These are phyloP conservation scores for Diaporthe amygdali DNA, from an alignment of 2,329 filamentous ascomycete species.

Conservation along the genomic window DNA sequence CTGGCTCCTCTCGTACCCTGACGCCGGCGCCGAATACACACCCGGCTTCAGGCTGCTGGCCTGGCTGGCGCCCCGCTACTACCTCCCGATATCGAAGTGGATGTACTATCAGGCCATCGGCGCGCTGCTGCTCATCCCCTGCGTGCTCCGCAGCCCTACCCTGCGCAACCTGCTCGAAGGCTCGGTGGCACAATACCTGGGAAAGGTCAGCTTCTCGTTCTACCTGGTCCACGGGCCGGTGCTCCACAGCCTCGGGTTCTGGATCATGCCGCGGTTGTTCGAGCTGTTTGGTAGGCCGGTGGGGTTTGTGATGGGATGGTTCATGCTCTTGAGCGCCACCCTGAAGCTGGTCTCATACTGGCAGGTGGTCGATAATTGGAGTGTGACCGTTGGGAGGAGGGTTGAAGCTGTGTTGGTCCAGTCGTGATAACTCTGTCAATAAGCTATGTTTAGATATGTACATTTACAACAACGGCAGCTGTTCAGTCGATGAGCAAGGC, in stretches of 20 bases:
- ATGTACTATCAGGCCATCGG: constrained; percentile 46
- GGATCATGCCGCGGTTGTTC: constrained; percentile 45
- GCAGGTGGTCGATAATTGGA: constrained; percentile 44
- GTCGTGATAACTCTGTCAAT: not conserved
- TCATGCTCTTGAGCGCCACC: constrained; percentile 35
- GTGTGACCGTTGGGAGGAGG: constrained; percentile 41
- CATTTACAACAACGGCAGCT: not conserved
- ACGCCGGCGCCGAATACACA: constrained; percentile 43
- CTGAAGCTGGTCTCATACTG: constrained; percentile 42
- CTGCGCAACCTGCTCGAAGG: constrained; percentile 38
- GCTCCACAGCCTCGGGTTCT: constrained; percentile 35
- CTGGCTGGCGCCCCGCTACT: constrained; percentile 41
- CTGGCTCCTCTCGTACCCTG: constrained; percentile 46
- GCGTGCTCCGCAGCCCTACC: constrained; percentile 38
- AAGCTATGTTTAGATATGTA: not conserved
- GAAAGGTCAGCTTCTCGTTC: constrained; percentile 46
- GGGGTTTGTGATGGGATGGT: constrained; percentile 39
- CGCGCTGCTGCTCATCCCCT: constrained; percentile 41
- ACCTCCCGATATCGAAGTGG: constrained; percentile 42
- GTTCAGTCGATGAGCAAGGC: not conserved
- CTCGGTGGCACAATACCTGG: constrained; percentile 41
- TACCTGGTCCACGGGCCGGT: constrained; percentile 44
- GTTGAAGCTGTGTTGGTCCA: constrained; percentile 38
- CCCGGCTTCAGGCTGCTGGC: constrained; percentile 42
- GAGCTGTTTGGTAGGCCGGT: constrained; percentile 37